phyloP scores from a whole-genome alignment of 2,329 filamentous ascomycete species.

The Sclerotinia trifoliorum region DNA sequence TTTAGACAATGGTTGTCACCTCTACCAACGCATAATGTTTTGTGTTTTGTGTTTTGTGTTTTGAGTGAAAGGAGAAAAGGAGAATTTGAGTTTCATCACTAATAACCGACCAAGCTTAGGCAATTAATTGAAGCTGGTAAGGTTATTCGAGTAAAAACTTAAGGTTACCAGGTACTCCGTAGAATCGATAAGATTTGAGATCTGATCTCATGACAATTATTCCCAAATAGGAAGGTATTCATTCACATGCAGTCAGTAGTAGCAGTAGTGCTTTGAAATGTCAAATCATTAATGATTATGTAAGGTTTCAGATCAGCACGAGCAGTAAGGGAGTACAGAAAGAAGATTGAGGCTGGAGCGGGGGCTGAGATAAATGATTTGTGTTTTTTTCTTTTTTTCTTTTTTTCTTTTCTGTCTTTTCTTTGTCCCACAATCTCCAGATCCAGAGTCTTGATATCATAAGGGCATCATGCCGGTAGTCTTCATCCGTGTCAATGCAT shows the following conservation, averaged over 20 bases:
- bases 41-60: not conserved
- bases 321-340: too few species aligned
- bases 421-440: constrained; percentile 1
- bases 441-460: not conserved
- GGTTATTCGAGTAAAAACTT: too few species aligned
- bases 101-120: not conserved
- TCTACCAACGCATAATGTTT: not conserved
- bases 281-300: not conserved
- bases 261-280: not conserved
- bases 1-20: too few species aligned
- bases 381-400: not conserved
- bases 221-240: not conserved
- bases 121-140: too few species aligned
- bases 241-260: not conserved
- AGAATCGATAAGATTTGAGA: too few species aligned
- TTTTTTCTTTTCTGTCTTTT: not conserved
- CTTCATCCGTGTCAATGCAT: constrained; percentile 1
- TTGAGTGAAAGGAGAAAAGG: not conserved
- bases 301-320: not conserved
- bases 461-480: not conserved
- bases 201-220: not conserved
- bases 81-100: constrained; percentile 4
- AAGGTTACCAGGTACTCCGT: too few species aligned
- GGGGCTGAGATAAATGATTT: not conserved
- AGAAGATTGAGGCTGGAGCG: not conserved